A percentile compares a stretch with the other conserved stretches of the same genome.
These are phyloP conservation scores for Gentiana dahurica DNA, from an alignment of 257 asterid genomes.

Conservation along the genomic window DNA sequence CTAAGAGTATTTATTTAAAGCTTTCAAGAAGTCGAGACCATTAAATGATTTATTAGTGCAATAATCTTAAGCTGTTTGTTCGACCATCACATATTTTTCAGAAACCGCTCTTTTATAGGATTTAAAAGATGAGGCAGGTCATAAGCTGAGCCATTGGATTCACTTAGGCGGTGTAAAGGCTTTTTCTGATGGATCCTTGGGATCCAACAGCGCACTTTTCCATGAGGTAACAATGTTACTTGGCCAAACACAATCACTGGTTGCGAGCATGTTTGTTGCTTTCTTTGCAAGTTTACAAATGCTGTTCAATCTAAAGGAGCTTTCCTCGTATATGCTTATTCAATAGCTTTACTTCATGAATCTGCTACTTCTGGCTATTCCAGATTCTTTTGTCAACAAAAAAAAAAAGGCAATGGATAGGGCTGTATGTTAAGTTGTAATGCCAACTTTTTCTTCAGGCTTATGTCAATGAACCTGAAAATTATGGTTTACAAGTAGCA, in stretches of 20 bases:
- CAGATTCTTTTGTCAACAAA: not conserved
- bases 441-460: conserved; percentile 44
- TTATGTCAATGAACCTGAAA: conserved; percentile 61
- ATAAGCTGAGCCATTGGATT: conserved; percentile 67
- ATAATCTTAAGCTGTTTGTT: too few species aligned
- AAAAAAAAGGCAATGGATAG: not conserved
- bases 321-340: not conserved
- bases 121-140: conserved; percentile 45
- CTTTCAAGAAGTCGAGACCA: too few species aligned
- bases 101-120: conserved; percentile 27
- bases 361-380: not conserved
- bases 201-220: conserved; percentile 82
- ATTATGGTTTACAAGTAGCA: conserved; percentile 68
- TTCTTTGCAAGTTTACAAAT: not conserved
- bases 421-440: conserved; percentile 3
- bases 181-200: conserved; percentile 95
- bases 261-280: not conserved
- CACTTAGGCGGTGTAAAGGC: conserved; percentile 93
- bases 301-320: not conserved
- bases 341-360: not conserved
- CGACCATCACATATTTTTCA: too few species aligned
- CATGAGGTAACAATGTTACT: conserved; percentile 40
- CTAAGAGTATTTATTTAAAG: too few species aligned
- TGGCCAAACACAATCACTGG: too few species aligned
- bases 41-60: too few species aligned